Evolutionary conservation across 495 filamentous ascomycete species (phyloP), one percentile per base, ranked within the genome.

Genomic region (Darksidea phi): DNA sequence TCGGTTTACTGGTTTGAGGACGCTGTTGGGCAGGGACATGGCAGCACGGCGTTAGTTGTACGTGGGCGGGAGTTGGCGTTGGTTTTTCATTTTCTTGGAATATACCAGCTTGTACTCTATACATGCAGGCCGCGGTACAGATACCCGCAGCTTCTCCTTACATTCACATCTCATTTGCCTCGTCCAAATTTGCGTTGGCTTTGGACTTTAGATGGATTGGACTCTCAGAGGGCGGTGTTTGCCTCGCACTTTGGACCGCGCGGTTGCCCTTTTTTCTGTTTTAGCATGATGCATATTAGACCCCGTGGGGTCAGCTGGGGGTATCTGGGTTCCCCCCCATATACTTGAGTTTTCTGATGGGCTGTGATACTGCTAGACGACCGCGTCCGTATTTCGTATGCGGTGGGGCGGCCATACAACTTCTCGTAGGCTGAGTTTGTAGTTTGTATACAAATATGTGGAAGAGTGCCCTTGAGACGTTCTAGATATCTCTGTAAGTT

Each of bases 401-500:
- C 28, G 28, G 28, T 32, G 28, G 28, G 10, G 48, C 56, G 38
- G 55, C 48, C 54, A 52, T 59, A 55, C 51, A 52, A 38, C 56
- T 68, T 43, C 25, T 59, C 53, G n/a, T 47, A 57, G 64, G 61
- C 57, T 61, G 61, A 61, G 57, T 61, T 28, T 67, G 57, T 67
- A 67, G 54, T 57, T 64, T 58, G 42, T 64, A 64, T 61, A 47
- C 48, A 60, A 43, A 18, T 59, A 36, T 57, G 48, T 66, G 50
- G 56, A 55, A 49, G 54, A 37, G 13, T 43, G 7, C 60, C 42
- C 54, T 25, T n/a, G 54, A 46, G 37, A 34, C 13, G 28, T 18
- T 62, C 25, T 12, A 8, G 32, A 15, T 46, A 18, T 18, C 11
- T 10, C 28, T 10, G 3, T 32, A 3, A 10, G 12, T 28, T 28